Base-by-base conservation (phyloP, 1,284 basidiomycete species). In the Nidula niveotomentosa region DNA sequence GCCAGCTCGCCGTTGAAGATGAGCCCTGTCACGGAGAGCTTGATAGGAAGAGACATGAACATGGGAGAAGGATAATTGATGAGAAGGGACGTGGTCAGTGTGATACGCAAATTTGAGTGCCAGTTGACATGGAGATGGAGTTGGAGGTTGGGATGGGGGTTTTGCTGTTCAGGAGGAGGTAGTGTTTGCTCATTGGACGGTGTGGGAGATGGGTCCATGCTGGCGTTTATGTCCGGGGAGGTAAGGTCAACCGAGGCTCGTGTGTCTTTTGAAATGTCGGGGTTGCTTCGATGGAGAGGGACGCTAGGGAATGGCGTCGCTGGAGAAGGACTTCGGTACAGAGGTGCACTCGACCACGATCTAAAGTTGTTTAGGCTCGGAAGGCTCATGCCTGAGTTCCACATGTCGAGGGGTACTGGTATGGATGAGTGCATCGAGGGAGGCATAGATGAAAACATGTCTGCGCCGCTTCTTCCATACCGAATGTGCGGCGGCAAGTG, bases 11-110 rank as follows among this genome's bases (percentile, higher is more conserved):
- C 93, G 6, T 83, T 83, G 68, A 99, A 91, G 7, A 94, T 80
- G 51, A 98, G 77, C 0, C 94, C 93, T 0, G 91, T 96, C 18
- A 98, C 86, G 13, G 88, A 90, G 48, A 99, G 85, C 65, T 92
- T 91, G 67, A 99, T 91, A 2, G 97, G 97, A 15, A 99, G 81
- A 6, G 90, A 88, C 94, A 99, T 98, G 79, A 99, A 98, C 65
- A 90, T 85, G 0, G 90, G 86, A 0, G 92, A 92, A 1, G 96
- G 96, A 69, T 98, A 97, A 75, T 98, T 98, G 70, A 99, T 95
- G 59, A 95, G 84, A 15, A 99, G 81, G 8, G 92, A 94, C 0
- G 96, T 98, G n/a, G 88, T 86, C 58, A 99, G 80, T 2, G 90
- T 91, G 60, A 93, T 77, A 17, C 90, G 88, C 2, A 93, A 75